phyloP scores from a whole-genome alignment of 805 yeast genomes.

The Zygosaccharomyces lentus region DNA sequence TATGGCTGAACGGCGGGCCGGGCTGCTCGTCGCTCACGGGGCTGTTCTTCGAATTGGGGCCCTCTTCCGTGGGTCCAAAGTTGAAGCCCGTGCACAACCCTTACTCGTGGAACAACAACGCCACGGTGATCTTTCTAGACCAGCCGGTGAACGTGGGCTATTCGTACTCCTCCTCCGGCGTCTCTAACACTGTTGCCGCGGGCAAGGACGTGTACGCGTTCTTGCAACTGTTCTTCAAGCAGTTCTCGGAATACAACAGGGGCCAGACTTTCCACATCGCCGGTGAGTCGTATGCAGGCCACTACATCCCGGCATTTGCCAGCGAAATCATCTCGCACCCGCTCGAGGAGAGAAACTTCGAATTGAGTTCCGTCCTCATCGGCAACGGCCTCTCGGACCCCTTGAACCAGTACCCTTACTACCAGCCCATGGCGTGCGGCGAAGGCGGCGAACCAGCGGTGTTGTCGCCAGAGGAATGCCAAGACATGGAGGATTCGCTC shows the following conservation, averaged over 20 bases:
- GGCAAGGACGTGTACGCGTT: slow-evolving; percentile 79
- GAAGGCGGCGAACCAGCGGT: slow-evolving; percentile 80
- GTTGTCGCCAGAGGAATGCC: slow-evolving; percentile 74
- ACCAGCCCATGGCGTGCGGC: slow-evolving; percentile 94
- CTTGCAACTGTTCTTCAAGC: slow-evolving; percentile 71
- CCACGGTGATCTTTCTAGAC: slow-evolving; percentile 80
- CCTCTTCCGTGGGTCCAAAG: slow-evolving; percentile 60
- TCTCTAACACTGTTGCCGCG: slow-evolving; percentile 73
- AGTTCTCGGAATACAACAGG: slow-evolving; percentile 53
- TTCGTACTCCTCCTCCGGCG: slow-evolving; percentile 59
- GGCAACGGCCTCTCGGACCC: slow-evolving; percentile 93
- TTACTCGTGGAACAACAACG: slow-evolving; percentile 78
- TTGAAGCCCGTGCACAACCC: slow-evolving; percentile 67
- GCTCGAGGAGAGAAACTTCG: slow-evolving; percentile 50
- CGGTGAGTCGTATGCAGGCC: slow-evolving; percentile 93
- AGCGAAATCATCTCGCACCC: slow-evolving; percentile 68
- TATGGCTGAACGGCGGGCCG: slow-evolving; percentile 95
- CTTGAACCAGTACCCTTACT: slow-evolving; percentile 68
- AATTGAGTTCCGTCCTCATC: slow-evolving; percentile 72
- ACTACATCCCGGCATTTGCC: slow-evolving; percentile 88
- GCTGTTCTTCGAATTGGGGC: slow-evolving; percentile 81
- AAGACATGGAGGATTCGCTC: slow-evolving; percentile 57
- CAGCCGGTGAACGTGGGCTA: slow-evolving; percentile 88
- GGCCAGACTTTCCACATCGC: slow-evolving; percentile 74
- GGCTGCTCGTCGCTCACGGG: slow-evolving; percentile 91